A percentile compares a stretch with the other conserved stretches of the same genome.
Conservation (phyloP, 257 asterid species). For the Misopates orontium region DNA sequence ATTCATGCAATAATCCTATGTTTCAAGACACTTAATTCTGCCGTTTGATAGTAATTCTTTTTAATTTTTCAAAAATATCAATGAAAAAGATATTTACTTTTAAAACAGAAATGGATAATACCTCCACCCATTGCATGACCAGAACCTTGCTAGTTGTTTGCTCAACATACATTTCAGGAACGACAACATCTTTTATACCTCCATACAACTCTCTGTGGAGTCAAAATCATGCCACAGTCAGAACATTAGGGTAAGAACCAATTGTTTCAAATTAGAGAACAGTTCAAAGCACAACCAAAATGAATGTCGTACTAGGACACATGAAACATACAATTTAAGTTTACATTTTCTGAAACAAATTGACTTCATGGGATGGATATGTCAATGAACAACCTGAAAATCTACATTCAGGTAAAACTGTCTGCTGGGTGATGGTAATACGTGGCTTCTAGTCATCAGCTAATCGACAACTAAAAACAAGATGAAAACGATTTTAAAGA, state of each 20-base stretch:
- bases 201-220: conserved; percentile 80
- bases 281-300: not conserved
- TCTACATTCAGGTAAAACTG: no score
- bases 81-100: conserved; percentile 14
- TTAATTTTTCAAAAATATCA: not conserved
- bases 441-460: no score
- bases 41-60: not conserved
- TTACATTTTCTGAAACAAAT: no score
- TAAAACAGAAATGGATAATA: conserved; percentile 33
- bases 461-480: no score
- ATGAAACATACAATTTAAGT: no score
- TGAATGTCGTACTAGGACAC: no score
- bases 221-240: conserved; percentile 27
- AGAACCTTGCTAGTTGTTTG: conserved; percentile 87
- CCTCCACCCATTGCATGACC: conserved; percentile 96
- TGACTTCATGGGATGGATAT: no score
- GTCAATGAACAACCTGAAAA: no score
- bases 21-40: conserved; percentile 15
- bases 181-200: conserved; percentile 74
- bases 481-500: no score
- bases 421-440: no score
- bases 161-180: conserved; percentile 76
- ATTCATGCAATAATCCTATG: conserved; percentile 19
- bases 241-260: conserved; percentile 11
- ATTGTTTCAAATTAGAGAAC: conserved; percentile 15